Evolutionary conservation across 495 filamentous ascomycete genomes (phyloP).

Genomic region (Hypoxylon crocopeplum): DNA sequence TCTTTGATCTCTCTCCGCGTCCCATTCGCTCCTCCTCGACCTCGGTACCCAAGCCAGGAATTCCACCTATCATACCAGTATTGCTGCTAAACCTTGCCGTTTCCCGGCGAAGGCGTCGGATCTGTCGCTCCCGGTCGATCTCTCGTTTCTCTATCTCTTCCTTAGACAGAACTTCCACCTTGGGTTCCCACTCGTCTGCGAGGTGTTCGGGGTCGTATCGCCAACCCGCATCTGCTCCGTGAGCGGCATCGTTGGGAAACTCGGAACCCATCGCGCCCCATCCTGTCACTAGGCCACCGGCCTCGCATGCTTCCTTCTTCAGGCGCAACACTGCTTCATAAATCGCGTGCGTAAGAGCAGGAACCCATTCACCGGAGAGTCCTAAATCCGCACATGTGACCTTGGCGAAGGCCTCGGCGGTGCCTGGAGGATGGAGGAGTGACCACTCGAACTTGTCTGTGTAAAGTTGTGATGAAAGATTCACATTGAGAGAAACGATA

Average conservation of each 20-base stretch:
- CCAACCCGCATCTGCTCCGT: constrained; percentile 84
- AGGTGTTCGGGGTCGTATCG: constrained; percentile 90
- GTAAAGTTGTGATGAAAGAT: constrained; percentile 89
- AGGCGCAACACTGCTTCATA: constrained; percentile 92
- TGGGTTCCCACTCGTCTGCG: constrained; percentile 92
- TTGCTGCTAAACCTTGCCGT: constrained; percentile 91
- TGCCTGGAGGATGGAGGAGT: constrained; percentile 85
- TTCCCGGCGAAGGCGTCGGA: constrained; percentile 83
- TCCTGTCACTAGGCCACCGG: constrained; percentile 76
- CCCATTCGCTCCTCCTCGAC: constrained; percentile 72
- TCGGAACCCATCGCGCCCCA: constrained; percentile 75
- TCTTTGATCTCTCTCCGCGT: constrained; percentile 86
- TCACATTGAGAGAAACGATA: constrained; percentile 89
- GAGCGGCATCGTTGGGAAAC: constrained; percentile 87
- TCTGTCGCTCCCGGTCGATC: constrained; percentile 90
- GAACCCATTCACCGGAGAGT: constrained; percentile 89
- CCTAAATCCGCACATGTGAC: constrained; percentile 91
- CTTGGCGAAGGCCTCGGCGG: constrained; percentile 91
- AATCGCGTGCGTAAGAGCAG: constrained; percentile 92
- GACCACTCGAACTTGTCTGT: constrained; percentile 99
- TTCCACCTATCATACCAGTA: constrained; percentile 71
- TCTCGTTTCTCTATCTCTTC: constrained; percentile 99
- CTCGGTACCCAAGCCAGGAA: constrained; percentile 72
- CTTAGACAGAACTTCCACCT: constrained; percentile 85
- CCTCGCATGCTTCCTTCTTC: constrained; percentile 96